phyloP scores from a whole-genome alignment of 176 grass and related monocot genomes.

The Areca catechu region DNA sequence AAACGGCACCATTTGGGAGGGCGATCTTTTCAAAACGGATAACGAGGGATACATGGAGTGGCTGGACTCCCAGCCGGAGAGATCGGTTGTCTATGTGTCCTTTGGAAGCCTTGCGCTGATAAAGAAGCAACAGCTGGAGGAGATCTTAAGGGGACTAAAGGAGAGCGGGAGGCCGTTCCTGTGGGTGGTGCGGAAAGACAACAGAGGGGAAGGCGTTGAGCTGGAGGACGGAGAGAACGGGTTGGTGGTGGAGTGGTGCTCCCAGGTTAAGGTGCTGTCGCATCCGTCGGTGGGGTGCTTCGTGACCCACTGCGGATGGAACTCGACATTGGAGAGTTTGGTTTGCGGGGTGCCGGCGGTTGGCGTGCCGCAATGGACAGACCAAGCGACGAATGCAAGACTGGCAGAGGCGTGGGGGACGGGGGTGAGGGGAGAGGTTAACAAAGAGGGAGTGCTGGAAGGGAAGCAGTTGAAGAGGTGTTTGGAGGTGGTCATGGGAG shows the following conservation, averaged over 20 bases:
- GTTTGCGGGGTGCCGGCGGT: conserved; percentile 46
- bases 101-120: conserved; percentile 58
- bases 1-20: conserved; percentile 5
- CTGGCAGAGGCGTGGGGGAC: conserved; percentile 45
- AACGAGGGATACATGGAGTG: conserved; percentile 44
- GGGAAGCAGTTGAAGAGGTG: conserved; percentile 49
- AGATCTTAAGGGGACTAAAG: conserved; percentile 35
- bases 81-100: conserved; percentile 63
- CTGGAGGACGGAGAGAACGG: conserved; percentile 8
- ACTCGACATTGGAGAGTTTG: conserved; percentile 51
- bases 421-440: conserved; percentile 36
- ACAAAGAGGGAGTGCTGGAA: conserved; percentile 39
- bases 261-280: conserved; percentile 48
- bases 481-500: conserved; percentile 26
- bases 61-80: conserved; percentile 30
- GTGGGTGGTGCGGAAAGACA: conserved; percentile 67
- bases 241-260: conserved; percentile 72
- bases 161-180: conserved; percentile 39
- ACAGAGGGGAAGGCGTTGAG: conserved; percentile 15
- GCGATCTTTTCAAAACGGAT: conserved; percentile 43
- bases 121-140: conserved; percentile 41
- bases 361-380: conserved; percentile 45
- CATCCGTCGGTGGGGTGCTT: conserved; percentile 67
- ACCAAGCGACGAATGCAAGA: conserved; percentile 55
- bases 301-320: conserved; percentile 72